These are phyloP conservation scores for Aspergillus fischeri DNA, from an alignment of 2,329 filamentous ascomycete genomes.

Conservation along the genomic window DNA sequence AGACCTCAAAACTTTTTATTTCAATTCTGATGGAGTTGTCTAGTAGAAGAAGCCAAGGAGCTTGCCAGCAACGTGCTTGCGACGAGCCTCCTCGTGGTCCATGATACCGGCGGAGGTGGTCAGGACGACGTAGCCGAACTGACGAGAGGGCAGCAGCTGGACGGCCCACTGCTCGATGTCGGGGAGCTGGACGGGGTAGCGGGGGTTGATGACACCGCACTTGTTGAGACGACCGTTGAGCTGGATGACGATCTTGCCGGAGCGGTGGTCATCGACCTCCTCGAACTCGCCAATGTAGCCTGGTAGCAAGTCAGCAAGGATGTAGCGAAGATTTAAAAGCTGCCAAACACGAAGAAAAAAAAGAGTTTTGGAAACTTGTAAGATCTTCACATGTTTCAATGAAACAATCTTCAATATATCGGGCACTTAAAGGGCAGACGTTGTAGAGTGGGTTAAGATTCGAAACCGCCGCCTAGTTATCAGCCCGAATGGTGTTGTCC, in stretches of 20 bases:
- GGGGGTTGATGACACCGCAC: constrained; percentile 97
- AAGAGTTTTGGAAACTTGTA: constrained; percentile 82
- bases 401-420: constrained; percentile 70
- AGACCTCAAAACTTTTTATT: constrained; percentile 26
- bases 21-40: constrained; percentile 23
- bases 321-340: constrained; percentile 97
- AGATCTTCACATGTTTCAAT: constrained; percentile 67
- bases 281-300: constrained; percentile 99
- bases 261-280: constrained; percentile 98
- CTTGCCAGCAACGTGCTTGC: constrained; percentile 99
- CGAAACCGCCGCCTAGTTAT: constrained; percentile 99
- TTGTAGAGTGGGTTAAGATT: constrained; percentile 62
- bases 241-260: constrained; percentile 99
- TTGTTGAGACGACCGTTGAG: constrained; percentile 99
- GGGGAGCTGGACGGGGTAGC: constrained; percentile 97
- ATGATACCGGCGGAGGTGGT: constrained; percentile 99
- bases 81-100: constrained; percentile 99
- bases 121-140: constrained; percentile 99
- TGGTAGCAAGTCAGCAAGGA: constrained; percentile 54
- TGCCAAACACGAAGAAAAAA: constrained; percentile 61
- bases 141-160: constrained; percentile 97
- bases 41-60: constrained; percentile 99
- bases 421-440: constrained; percentile 99
- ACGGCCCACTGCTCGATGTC: constrained; percentile 99
- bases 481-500: constrained; percentile 69